Evolutionary conservation across 1,284 basidiomycete genomes (phyloP), one percentile per base, ranked within the genome.

Genomic region (Papiliotrema nemorosa): DNA sequence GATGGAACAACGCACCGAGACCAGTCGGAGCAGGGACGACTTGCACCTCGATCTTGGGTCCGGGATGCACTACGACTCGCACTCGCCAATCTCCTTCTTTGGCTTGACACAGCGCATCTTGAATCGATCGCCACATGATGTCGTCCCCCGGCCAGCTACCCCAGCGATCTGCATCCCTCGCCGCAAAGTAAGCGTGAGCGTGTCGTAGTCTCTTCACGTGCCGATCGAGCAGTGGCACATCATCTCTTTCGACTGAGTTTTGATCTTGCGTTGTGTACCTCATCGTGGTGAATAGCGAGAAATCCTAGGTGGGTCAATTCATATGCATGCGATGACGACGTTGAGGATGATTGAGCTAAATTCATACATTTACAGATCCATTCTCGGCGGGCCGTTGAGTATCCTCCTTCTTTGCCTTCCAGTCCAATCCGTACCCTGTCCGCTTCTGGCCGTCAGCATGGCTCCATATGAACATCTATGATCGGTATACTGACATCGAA

Each of bases 371-470:
- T 33, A 34, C 33, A 27, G 27, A 20, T 16, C 16, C 31, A 20
- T 18, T 14, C 13, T 31, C 13, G 31, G 33, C 27, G 12, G 20
- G 5, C 14, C n/a, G 20, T 24, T n/a, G 24, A 18, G 47, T 36
- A 44, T 27, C 47, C 14, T 24, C 46, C n/a, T 22, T 16, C 4
- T 12, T 43, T 20, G 34, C 40, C 44, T 45, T 52, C 72, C 72
- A 74, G 18, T 63, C 54, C 38, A 72, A 55, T 5, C 62, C 65
- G 50, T 70, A 72, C 9, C 69, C 72, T 2, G n/a, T n/a, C n/a
- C n/a, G 62, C 65, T 31, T 52, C 56, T n/a, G 50, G 47, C 65
- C 68, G 52, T n/a, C 10, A 27, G 12, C 12, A 21, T 37, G 4
- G 12, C 6, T 18, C 22, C 36, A 22, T 35, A 18, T 36, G 22